phyloP scores from a whole-genome alignment of 345 rosid species.

The Acer yangbiense region DNA sequence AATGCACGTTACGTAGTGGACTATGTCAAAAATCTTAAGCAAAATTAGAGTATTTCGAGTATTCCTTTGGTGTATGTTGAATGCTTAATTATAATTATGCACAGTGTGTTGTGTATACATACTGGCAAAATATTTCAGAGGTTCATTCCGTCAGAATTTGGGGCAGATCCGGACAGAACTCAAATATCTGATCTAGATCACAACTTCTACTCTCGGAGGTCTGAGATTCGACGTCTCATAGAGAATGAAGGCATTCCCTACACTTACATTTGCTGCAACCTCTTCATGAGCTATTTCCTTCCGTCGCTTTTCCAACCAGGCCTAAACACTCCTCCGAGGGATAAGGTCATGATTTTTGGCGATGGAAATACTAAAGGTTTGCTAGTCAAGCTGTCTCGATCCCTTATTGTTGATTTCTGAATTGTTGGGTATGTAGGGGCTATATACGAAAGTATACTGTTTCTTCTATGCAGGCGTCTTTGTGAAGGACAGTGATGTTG shows the following conservation, averaged over 20 bases:
- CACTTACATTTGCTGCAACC: conserved; percentile 71
- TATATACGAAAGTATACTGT: not conserved
- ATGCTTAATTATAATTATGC: no score
- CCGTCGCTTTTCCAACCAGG: conserved; percentile 80
- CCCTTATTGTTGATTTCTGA: not conserved
- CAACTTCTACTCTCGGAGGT: conserved; percentile 56
- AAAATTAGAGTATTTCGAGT: no score
- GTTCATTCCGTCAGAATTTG: conserved; percentile 87
- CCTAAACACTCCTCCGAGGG: conserved; percentile 59
- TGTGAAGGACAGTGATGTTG: conserved; percentile 63
- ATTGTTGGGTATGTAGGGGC: not conserved
- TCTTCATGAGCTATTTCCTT: conserved; percentile 62
- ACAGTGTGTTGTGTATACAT: no score
- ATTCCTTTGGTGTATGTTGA: no score
- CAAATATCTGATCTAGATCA: conserved; percentile 61
- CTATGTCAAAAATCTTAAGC: no score
- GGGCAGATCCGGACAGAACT: conserved; percentile 67
- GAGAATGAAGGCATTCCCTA: conserved; percentile 68
- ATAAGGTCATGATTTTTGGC: conserved; percentile 65
- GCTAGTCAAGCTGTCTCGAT: not conserved
- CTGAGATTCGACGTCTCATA: conserved; percentile 65
- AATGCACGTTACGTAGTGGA: no score
- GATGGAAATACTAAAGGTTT: conserved; percentile 73
- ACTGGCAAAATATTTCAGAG: conserved; percentile 44
- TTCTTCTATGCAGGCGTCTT: conserved; percentile 54